Evolutionary conservation across 2,329 filamentous ascomycete genomes (phyloP), one percentile per base, ranked within the genome.

Genomic region (Orbilia ellipsospora): DNA sequence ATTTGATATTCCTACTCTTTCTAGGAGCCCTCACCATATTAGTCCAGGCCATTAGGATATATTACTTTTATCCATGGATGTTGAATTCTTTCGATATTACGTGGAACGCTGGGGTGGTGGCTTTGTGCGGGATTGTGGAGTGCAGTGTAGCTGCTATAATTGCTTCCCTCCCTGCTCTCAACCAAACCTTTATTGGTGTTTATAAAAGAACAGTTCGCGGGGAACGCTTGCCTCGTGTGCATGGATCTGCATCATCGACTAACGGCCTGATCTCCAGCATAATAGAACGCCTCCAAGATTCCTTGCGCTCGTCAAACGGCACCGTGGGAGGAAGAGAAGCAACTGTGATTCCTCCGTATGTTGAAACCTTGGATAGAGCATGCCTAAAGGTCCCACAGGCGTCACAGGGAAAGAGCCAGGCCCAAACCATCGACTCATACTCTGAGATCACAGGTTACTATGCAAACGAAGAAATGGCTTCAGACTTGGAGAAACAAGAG

Each of bases 11-110:
- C 15, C 13, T 67, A n/a, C 50, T 64, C n/a, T 26, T 42, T 13
- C 63, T 67, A 0, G 52, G 55, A 1, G 18, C 44, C 31, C 7
- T 60, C 6, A 59, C 52, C 4, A 60, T 42, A 18, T 18, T 59
- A 7, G 20, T 44, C 10, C 20, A 31, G 5, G 36, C 45, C 8
- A 13, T 67, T 12, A 31, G 63, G 13, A 56, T 50, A 36, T 57
- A 57, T 20, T n/a, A 59, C 12, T 67, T 50, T 26, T 67, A 48
- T 36, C 20, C 48, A 36, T 20, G 36, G 12, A 57, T 59, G 40
- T 8, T 67, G 15, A n/a, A 67, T 44, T 40, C 20, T 13, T 67
- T 57, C 52, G 63, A 67, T 36, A 45, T 67, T 7, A 59, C 52
- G 10, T 51, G 63, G 63, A 48, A 57, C 20, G 42, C 36, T 7